Conservation (phyloP, 768 basidiomycete species). For the Leccinum sublutescens region DNA sequence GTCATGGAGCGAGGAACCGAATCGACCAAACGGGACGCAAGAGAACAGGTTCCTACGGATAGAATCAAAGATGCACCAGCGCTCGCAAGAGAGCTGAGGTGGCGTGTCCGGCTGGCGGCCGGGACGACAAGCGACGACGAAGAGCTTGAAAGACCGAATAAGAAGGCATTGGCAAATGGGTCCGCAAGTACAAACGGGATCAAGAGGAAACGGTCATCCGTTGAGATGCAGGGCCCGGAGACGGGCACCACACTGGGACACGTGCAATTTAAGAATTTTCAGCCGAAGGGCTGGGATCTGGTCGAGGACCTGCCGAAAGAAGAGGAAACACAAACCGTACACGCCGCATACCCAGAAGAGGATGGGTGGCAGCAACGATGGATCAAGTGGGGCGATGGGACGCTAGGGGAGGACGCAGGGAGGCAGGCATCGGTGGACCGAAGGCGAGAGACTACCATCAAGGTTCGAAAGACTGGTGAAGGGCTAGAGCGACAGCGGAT, state of each 20-base stretch:
- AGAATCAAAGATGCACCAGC: conserved; percentile 80
- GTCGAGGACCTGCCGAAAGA: conserved; percentile 43
- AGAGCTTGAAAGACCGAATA: conserved; percentile 29
- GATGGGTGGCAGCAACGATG: conserved; percentile 48
- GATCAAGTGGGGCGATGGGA: conserved; percentile 34
- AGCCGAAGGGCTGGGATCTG: conserved; percentile 64
- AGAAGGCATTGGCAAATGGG: conserved; percentile 27
- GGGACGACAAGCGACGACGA: conserved; percentile 73
- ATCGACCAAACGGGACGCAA: conserved; percentile 69
- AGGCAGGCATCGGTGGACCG: conserved; percentile 41
- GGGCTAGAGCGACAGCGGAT: conserved; percentile 72
- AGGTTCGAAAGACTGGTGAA: conserved; percentile 52
- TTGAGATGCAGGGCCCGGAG: conserved; percentile 13
- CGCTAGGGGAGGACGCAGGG: conserved; percentile 30
- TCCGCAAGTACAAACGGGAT: conserved; percentile 23
- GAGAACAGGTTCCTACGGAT: conserved; percentile 79
- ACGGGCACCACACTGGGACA: conserved; percentile 17
- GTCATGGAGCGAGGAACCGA: conserved; percentile 71
- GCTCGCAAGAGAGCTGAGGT: conserved; percentile 79
- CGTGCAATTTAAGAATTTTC: conserved; percentile 61
- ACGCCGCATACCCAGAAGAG: conserved; percentile 39
- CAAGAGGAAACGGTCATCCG: conserved; percentile 42
- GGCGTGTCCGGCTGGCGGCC: conserved; percentile 67
- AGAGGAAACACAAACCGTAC: conserved; percentile 38
- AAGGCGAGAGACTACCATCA: conserved; percentile 50